These are phyloP conservation scores for Amanita jacksonii DNA, from an alignment of 768 basidiomycete species.

Conservation along the genomic window DNA sequence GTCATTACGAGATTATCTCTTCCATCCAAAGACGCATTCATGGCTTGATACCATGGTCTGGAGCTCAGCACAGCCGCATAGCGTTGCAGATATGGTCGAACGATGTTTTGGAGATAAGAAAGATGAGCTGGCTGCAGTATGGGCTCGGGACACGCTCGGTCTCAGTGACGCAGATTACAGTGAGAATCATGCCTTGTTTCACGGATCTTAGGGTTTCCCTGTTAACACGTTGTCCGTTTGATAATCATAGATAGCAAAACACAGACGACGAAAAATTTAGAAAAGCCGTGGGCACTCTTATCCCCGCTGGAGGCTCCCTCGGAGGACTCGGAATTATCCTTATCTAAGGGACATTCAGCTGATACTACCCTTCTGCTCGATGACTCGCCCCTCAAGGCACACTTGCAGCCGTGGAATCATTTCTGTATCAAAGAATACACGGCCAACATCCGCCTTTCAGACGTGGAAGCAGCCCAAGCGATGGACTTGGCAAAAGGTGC, in stretches of 20 bases:
- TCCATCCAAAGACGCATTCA: constrained; percentile 42
- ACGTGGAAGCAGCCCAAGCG: constrained; percentile 13
- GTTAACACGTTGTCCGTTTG: no score
- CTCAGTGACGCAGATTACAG: constrained; percentile 52
- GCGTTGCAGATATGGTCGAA: constrained; percentile 66
- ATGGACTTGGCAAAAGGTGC: neutral
- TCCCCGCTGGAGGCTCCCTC: constrained; percentile 5
- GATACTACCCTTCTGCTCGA: constrained; percentile 40
- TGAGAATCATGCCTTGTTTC: constrained; percentile 27
- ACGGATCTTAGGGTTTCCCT: constrained; percentile 1
- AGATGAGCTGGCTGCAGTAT: constrained; percentile 46
- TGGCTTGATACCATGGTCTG: constrained; percentile 87
- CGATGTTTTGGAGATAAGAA: constrained; percentile 41
- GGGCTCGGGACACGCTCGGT: constrained; percentile 76
- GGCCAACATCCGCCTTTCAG: constrained; percentile 26
- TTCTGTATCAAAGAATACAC: constrained; percentile 67
- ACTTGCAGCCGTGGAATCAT: constrained; percentile 75
- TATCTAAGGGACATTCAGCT: constrained; percentile 34
- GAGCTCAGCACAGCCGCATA: constrained; percentile 80
- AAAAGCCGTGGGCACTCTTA: constrained; percentile 49
- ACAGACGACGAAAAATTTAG: constrained; percentile 67
- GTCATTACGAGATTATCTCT: constrained; percentile 53
- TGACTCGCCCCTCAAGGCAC: constrained; percentile 47
- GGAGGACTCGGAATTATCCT: neutral
- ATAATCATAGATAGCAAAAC: constrained; percentile 29